Conservation (phyloP, 2,329 filamentous ascomycete genomes). For the Pestalotiopsis sp. region DNA sequence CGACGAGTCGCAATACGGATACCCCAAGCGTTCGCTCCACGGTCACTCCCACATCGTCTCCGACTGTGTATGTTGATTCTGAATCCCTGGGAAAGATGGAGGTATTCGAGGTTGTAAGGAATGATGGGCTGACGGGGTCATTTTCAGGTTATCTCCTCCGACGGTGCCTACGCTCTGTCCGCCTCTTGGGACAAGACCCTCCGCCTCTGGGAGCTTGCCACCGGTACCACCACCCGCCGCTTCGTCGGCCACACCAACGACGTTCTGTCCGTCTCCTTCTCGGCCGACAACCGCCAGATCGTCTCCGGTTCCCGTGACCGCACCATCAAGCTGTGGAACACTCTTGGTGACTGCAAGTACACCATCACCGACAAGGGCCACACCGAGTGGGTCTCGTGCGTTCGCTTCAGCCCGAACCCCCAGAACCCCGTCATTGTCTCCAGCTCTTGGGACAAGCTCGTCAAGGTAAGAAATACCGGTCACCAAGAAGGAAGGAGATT, state of each 20-base stretch:
- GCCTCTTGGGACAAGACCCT: slow-evolving; percentile 99
- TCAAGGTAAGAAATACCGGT: slow-evolving; percentile 73
- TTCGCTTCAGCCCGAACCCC: slow-evolving; percentile 99
- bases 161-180: slow-evolving; percentile 98
- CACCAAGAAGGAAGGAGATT: slow-evolving; percentile 6
- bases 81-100: slow-evolving; percentile 16
- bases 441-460: slow-evolving; percentile 98
- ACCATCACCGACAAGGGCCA: slow-evolving; percentile 99
- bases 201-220: slow-evolving; percentile 98
- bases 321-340: slow-evolving; percentile 99
- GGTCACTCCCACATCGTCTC: slow-evolving; percentile 99
- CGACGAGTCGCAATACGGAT: slow-evolving; percentile 96
- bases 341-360: slow-evolving; percentile 99
- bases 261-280: slow-evolving; percentile 99
- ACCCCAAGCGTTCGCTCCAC: slow-evolving; percentile 98
- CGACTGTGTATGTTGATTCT: slow-evolving; percentile 83
- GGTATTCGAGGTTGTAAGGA: slow-evolving; percentile 9
- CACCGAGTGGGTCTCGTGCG: slow-evolving; percentile 99
- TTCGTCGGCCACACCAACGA: slow-evolving; percentile 99
- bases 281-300: slow-evolving; percentile 99
- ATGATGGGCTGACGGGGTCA: slow-evolving; percentile 32
- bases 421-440: slow-evolving; percentile 99
- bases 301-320: slow-evolving; percentile 98
- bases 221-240: slow-evolving; percentile 93
- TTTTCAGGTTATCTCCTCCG: slow-evolving; percentile 92